phyloP scores from a whole-genome alignment of 2,329 filamentous ascomycete species.

The Diplodia mutila region DNA sequence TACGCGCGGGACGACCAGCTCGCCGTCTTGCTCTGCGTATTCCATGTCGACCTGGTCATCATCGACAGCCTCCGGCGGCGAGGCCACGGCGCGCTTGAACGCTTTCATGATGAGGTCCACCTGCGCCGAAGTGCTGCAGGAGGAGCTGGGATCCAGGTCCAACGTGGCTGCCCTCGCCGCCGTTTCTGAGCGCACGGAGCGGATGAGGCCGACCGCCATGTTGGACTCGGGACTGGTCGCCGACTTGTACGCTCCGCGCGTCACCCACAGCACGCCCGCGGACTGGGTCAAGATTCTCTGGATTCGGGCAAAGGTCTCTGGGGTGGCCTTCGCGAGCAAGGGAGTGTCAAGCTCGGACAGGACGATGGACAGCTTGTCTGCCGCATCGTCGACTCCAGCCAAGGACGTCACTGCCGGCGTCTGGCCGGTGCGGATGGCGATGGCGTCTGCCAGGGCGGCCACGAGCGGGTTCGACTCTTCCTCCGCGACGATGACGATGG shows the following conservation, averaged over 20 bases:
- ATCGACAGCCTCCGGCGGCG: not conserved
- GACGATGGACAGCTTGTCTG: conserved; percentile 9
- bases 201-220: conserved; percentile 18
- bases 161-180: conserved; percentile 15
- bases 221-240: conserved; percentile 13
- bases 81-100: conserved; percentile 4
- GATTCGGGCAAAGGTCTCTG: conserved; percentile 1
- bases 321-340: not conserved
- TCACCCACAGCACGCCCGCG: conserved; percentile 21
- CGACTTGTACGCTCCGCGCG: conserved; percentile 7
- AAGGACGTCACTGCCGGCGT: not conserved
- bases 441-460: not conserved
- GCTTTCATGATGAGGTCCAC: conserved; percentile 11
- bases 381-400: not conserved
- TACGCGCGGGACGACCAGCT: conserved; percentile 18
- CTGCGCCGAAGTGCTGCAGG: not conserved
- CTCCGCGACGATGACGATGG: conserved; percentile 10
- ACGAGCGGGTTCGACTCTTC: not conserved
- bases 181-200: conserved; percentile 21
- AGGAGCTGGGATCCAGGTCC: conserved; percentile 17
- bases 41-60: conserved; percentile 16
- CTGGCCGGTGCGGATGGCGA: conserved; percentile 7
- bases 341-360: conserved; percentile 1
- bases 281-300: conserved; percentile 14
- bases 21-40: conserved; percentile 15